phyloP scores from a whole-genome alignment of 177 flowering plant species.

The Tripterygium wilfordii region DNA sequence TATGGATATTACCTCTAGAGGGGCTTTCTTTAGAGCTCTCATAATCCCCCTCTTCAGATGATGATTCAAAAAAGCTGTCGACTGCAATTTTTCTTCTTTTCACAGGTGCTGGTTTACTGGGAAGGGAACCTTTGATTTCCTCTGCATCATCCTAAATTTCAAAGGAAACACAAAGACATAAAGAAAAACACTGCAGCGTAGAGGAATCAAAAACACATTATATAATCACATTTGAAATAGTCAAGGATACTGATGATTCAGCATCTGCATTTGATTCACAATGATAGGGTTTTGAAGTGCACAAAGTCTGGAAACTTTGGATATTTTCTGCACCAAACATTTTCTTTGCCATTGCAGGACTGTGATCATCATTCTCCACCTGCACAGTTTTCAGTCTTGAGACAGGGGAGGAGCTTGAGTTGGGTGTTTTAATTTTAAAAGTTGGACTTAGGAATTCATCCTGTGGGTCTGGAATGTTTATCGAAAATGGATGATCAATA shows the following conservation, averaged over 20 bases:
- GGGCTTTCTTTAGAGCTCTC: constrained; percentile 42
- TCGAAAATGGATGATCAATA: constrained; percentile 8
- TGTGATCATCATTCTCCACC: constrained; percentile 12
- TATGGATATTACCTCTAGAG: constrained; percentile 19
- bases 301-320: constrained; percentile 22
- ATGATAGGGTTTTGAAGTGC: constrained; percentile 21
- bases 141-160: constrained; percentile 41
- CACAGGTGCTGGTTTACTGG: constrained; percentile 14
- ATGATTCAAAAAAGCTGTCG: constrained; percentile 24
- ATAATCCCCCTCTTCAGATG: constrained; percentile 28
- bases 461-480: constrained; percentile 12
- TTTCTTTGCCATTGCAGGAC: constrained; percentile 23
- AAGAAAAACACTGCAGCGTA: background rate
- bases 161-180: constrained; percentile 31
- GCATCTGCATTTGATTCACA: constrained; percentile 11
- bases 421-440: constrained; percentile 26
- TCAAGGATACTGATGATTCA: constrained; percentile 53
- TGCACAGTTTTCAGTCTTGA: constrained; percentile 21
- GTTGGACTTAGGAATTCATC: constrained; percentile 37
- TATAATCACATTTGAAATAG: constrained; percentile 4
- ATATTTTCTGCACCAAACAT: constrained; percentile 21
- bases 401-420: constrained; percentile 16
- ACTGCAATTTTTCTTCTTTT: constrained; percentile 25
- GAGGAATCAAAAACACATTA: no score
- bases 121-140: constrained; percentile 23